These are phyloP conservation scores for Scytalidium lignicola DNA, from an alignment of 2,329 filamentous ascomycete species.

Conservation along the genomic window DNA sequence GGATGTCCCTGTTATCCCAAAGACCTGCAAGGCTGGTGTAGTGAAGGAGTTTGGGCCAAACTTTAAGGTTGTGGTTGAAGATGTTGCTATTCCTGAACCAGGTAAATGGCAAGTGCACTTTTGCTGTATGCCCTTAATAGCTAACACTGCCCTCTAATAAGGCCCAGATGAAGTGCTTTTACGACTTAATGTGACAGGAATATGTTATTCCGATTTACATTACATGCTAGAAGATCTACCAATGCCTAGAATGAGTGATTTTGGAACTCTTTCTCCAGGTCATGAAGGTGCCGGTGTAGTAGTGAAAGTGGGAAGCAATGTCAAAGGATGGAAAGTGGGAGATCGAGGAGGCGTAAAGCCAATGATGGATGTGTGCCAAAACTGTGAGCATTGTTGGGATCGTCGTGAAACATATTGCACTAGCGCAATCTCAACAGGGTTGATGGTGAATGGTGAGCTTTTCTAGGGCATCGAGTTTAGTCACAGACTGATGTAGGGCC, in stretches of 20 bases:
- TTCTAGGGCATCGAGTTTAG: background rate
- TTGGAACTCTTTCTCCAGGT: background rate
- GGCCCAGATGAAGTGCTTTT: constrained; percentile 46
- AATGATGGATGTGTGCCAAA: background rate
- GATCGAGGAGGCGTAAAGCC: constrained; percentile 6
- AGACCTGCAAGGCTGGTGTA: constrained; percentile 45
- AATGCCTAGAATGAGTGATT: background rate
- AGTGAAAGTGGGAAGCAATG: constrained; percentile 38
- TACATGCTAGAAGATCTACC: constrained; percentile 51
- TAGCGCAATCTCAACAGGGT: constrained; percentile 1
- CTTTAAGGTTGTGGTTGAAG: background rate
- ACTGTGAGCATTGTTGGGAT: constrained; percentile 25
- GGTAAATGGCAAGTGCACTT: background rate
- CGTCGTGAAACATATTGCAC: constrained; percentile 4
- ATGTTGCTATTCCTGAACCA: constrained; percentile 2
- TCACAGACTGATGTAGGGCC: background rate
- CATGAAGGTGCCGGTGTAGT: constrained; percentile 56
- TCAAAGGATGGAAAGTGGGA: constrained; percentile 39
- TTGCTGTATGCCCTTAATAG: background rate
- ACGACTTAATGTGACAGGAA: constrained; percentile 51
- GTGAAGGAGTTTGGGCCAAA: constrained; percentile 36
- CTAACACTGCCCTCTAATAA: background rate
- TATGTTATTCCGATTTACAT: constrained; percentile 54
- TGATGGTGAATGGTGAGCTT: background rate
- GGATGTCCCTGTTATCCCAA: too few species aligned